Percentiles rank a stretch among this genome's conserved stretches.
Evolutionary conservation across 2,329 filamentous ascomycete species (phyloP).

Genomic region (Kalmusia sp.): DNA sequence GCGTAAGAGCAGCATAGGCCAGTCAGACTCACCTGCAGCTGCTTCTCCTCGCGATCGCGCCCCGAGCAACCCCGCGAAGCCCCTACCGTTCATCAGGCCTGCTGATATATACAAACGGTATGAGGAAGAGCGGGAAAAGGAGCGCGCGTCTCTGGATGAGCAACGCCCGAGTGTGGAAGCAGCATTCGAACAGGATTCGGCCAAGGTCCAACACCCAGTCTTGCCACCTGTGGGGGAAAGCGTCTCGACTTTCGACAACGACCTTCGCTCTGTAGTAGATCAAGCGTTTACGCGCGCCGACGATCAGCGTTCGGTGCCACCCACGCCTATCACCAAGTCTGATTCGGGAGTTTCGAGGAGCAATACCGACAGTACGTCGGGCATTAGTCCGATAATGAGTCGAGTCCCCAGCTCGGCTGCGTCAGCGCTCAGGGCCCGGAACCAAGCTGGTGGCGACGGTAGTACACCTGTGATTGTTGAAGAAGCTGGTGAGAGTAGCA

Average conservation of each 20-base stretch:
- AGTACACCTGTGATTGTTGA: slow-evolving; percentile 64
- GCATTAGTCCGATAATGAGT: slow-evolving; percentile 71
- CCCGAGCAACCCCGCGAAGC: slow-evolving; percentile 53
- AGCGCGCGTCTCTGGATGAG: slow-evolving; percentile 64
- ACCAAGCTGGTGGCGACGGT: slow-evolving; percentile 46
- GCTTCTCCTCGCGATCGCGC: slow-evolving; percentile 36
- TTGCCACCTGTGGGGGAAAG: slow-evolving; percentile 27
- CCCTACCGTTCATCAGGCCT: slow-evolving; percentile 72
- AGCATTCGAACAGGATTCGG: not conserved
- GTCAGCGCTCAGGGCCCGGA: slow-evolving; percentile 46
- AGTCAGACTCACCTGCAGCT: slow-evolving; percentile 36
- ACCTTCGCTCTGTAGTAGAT: slow-evolving; percentile 62
- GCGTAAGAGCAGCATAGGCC: slow-evolving; percentile 68
- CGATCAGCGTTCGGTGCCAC: slow-evolving; percentile 60
- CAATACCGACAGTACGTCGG: slow-evolving; percentile 68
- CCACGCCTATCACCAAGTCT: slow-evolving; percentile 57
- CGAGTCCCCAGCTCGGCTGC: slow-evolving; percentile 57
- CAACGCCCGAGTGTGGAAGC: slow-evolving; percentile 63
- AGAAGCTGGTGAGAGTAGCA: slow-evolving; percentile 52
- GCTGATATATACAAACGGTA: slow-evolving; percentile 79
- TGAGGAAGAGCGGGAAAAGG: slow-evolving; percentile 68
- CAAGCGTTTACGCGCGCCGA: slow-evolving; percentile 69
- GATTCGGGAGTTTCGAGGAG: slow-evolving; percentile 60
- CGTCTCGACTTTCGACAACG: slow-evolving; percentile 32
- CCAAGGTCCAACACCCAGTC: slow-evolving; percentile 7